A percentile compares a stretch with the other conserved stretches of the same genome.
These are phyloP conservation scores for Neurospora pannonica DNA, from an alignment of 495 filamentous ascomycete species.

Conservation along the genomic window DNA sequence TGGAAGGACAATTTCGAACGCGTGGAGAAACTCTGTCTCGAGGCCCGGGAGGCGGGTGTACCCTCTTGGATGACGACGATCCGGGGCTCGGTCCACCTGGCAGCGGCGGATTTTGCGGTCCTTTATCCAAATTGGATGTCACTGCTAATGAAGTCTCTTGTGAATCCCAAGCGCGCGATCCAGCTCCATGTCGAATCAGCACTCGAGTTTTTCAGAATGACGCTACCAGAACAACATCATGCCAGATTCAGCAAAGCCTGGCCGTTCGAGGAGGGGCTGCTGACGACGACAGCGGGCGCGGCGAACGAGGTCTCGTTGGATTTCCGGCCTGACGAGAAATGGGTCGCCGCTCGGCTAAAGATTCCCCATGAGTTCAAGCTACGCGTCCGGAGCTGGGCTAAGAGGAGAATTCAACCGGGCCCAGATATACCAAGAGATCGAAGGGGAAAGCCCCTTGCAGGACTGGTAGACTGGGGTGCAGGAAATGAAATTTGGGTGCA, in stretches of 20 bases:
- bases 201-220: slow-evolving; percentile 41
- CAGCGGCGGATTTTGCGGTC: slow-evolving; percentile 49
- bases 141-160: slow-evolving; percentile 46
- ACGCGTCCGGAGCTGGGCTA: slow-evolving; percentile 24
- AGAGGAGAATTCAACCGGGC: slow-evolving; percentile 13
- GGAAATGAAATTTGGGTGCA: slow-evolving; percentile 44
- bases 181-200: slow-evolving; percentile 47
- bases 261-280: slow-evolving; percentile 29
- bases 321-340: slow-evolving; percentile 36
- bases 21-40: slow-evolving; percentile 38
- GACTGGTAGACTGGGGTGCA: slow-evolving; percentile 24
- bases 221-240: slow-evolving; percentile 26
- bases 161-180: slow-evolving; percentile 45
- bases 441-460: slow-evolving; percentile 16
- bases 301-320: slow-evolving; percentile 29
- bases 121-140: slow-evolving; percentile 48
- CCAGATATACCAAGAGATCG: slow-evolving; percentile 12
- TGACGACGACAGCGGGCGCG: slow-evolving; percentile 18
- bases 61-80: slow-evolving; percentile 50
- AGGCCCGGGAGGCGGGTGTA: slow-evolving; percentile 37
- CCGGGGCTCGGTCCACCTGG: slow-evolving; percentile 48
- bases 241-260: slow-evolving; percentile 25
- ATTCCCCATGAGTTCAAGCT: slow-evolving; percentile 38
- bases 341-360: slow-evolving; percentile 35
- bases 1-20: slow-evolving; percentile 48